Evolutionary conservation across 2,329 filamentous ascomycete genomes (phyloP).

Genomic region (Fonsecaea pedrosoi): DNA sequence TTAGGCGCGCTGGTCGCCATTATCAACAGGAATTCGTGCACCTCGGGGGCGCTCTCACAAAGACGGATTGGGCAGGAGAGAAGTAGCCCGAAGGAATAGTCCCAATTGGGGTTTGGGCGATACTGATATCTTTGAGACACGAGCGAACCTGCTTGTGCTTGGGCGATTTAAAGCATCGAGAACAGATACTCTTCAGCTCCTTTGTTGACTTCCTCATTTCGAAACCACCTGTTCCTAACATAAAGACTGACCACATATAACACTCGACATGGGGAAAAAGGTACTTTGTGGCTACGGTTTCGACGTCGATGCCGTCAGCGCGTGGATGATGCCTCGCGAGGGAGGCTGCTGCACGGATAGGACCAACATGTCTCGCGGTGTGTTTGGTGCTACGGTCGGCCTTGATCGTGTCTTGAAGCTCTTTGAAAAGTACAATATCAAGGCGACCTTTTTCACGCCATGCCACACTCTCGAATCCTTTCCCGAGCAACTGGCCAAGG

Average conservation of each 20-base stretch:
- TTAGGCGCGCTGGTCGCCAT: background rate
- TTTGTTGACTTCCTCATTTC: background rate
- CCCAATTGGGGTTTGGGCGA: background rate
- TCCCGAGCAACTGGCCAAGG: conserved; percentile 48
- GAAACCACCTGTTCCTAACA: background rate
- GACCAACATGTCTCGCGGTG: conserved; percentile 36
- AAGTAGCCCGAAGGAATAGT: background rate
- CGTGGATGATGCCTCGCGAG: conserved; percentile 57
- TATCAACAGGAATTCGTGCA: background rate
- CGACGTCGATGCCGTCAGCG: conserved; percentile 55
- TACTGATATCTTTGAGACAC: background rate
- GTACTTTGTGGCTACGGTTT: conserved; percentile 29
- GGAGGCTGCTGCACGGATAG: conserved; percentile 47
- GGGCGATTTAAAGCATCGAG: background rate
- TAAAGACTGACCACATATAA: background rate
- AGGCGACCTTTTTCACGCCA: conserved; percentile 65
- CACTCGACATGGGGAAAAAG: conserved; percentile 19
- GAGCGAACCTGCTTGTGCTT: background rate
- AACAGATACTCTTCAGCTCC: background rate
- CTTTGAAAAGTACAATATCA: conserved; percentile 52
- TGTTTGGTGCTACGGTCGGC: conserved; percentile 40
- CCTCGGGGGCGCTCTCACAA: background rate
- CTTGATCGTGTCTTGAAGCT: conserved; percentile 47
- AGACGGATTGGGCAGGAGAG: conserved; percentile 7
- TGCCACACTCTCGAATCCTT: conserved; percentile 65